Base-by-base conservation (phyloP, 2,329 filamentous ascomycete species). In the Alternaria tenuissima region DNA sequence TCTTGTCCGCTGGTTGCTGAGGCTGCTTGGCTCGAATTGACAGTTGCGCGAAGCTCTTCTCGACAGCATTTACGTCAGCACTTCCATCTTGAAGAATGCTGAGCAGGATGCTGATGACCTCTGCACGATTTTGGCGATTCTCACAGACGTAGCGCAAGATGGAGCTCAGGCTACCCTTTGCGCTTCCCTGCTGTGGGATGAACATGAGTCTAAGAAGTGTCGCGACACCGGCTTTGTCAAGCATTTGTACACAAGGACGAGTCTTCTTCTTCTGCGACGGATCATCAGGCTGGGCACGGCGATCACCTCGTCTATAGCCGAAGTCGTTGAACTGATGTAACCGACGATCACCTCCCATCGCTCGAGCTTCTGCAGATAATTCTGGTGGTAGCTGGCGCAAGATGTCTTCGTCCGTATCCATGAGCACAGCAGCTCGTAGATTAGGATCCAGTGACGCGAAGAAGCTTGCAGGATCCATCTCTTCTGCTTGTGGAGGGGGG, bases 151-250 rank as follows among this genome's bases (percentile, higher is more conserved):
- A 93, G 63, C 92, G 88, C 52, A 99, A 89, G 54, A 99, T 92
- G 56, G 90, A 89, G 75, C 95, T 94, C 54, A 99, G 85, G 61
- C 93, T 91, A 63, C 86, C 88, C 67, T 93, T 92, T 49, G 95
- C 90, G 63, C 92, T 95, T 22, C 92, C 92, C 65, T 94, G 92
- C 67, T 97, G 92, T 48, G 92, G 91, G 70, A 98, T 93, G 77
- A 99, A 99, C 94, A 99, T 97, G 9, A 99, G 86, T n/a, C 96
- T 92, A 43, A 99, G 85, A 34, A 99, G 83, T n/a, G 95, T 98
- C 26, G 96, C 95, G 66, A 99, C 90, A 26, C 96, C 95, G 47
- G 94, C 87, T 80, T 97, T 97, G 79, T 99, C 95, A 30, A 99
- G 87, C 91, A 99, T 97, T 76, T 99, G 95, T 24, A 97, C 91